These are phyloP conservation scores for Cryptococcus floricola DNA, from an alignment of 1,284 basidiomycete genomes.

Conservation along the genomic window DNA sequence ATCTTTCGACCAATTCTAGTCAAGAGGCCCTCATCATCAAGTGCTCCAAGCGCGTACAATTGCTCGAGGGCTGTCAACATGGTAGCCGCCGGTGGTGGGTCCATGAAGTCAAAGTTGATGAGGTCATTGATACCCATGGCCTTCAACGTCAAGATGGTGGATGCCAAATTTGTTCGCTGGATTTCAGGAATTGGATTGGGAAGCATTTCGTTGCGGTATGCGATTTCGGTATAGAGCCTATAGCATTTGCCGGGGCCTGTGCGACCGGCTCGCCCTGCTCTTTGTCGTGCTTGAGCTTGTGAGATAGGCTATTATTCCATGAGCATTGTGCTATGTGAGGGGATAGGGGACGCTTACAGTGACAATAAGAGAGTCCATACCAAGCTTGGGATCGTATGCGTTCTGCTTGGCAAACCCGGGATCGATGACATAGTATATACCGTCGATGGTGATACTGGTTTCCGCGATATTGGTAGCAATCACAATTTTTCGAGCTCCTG, in stretches of 20 bases:
- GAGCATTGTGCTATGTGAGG: not conserved
- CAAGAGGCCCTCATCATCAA: conserved; percentile 93
- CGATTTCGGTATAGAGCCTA: conserved; percentile 94
- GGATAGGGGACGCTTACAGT: conserved; percentile 54
- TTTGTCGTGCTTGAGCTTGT: conserved; percentile 93
- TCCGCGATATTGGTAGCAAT: conserved; percentile 99
- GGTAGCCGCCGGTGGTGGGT: conserved; percentile 92
- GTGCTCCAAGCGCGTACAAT: conserved; percentile 87
- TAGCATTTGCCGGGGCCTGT: conserved; percentile 99
- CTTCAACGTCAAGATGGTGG: conserved; percentile 92
- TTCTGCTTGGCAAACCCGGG: conserved; percentile 99
- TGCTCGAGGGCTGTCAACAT: conserved; percentile 86
- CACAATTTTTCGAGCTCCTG: conserved; percentile 93
- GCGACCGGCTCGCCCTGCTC: conserved; percentile 90
- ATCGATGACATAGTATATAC: conserved; percentile 98
- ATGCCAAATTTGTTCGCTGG: conserved; percentile 87
- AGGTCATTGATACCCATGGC: conserved; percentile 99
- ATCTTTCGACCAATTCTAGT: conserved; percentile 95
- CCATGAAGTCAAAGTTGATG: conserved; percentile 99
- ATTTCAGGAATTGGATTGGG: conserved; percentile 98
- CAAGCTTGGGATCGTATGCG: conserved; percentile 92
- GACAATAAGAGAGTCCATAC: conserved; percentile 98
- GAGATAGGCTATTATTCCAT: conserved; percentile 72
- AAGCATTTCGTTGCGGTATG: conserved; percentile 97
- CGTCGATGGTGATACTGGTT: conserved; percentile 95